phyloP scores from a whole-genome alignment of 2,329 filamentous ascomycete genomes.

The Cytospora paraplurivora region DNA sequence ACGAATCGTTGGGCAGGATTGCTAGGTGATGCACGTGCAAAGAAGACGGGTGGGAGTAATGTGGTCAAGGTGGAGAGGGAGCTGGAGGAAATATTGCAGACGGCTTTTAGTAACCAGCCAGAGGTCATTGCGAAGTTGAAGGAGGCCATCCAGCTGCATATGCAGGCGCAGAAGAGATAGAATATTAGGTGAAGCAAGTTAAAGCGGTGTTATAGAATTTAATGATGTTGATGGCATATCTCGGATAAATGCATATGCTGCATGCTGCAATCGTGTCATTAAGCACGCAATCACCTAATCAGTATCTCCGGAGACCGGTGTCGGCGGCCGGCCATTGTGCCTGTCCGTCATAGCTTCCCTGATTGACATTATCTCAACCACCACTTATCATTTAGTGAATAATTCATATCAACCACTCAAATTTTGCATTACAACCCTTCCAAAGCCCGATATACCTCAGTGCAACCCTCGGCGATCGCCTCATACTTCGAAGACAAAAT shows the following conservation, averaged over 20 bases:
- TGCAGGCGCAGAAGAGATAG: slow-evolving; percentile 47
- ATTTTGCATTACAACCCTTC: neutral
- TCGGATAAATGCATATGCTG: slow-evolving; percentile 1
- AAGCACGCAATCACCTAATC: slow-evolving; percentile 24
- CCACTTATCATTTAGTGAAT: neutral
- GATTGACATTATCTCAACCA: neutral
- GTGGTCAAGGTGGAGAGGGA: slow-evolving; percentile 57
- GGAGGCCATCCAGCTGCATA: slow-evolving; percentile 61
- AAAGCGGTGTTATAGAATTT: neutral
- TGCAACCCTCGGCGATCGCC: neutral
- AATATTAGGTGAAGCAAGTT: neutral
- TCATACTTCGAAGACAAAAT: neutral
- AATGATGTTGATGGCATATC: neutral
- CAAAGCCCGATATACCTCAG: neutral
- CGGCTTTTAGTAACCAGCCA: slow-evolving; percentile 60
- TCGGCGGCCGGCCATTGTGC: slow-evolving; percentile 15
- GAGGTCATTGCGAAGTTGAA: slow-evolving; percentile 62
- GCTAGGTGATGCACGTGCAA: slow-evolving; percentile 51
- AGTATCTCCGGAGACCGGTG: slow-evolving; percentile 24
- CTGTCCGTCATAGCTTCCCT: neutral
- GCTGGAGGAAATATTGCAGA: slow-evolving; percentile 57
- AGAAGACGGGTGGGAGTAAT: slow-evolving; percentile 52
- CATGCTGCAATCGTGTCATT: slow-evolving; percentile 14
- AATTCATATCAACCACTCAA: neutral
- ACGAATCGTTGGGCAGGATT: slow-evolving; percentile 61